Conservation (phyloP, 1,284 basidiomycete species). For the Ceratobasidium sp. region DNA sequence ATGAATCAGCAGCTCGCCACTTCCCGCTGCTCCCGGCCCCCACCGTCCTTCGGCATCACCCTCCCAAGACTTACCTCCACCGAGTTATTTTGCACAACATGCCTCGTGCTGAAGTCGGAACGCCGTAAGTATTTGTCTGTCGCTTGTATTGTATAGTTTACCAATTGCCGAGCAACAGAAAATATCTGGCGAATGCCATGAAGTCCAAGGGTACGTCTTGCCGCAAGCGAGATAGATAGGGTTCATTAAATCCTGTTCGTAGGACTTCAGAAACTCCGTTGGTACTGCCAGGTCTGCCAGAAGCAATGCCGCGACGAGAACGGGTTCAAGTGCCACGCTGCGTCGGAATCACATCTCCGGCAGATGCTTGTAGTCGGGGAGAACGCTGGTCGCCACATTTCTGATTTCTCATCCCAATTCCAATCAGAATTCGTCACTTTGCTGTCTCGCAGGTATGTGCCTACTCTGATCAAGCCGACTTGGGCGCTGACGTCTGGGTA, state of each 20-base stretch:
- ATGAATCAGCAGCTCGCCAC: constrained; percentile 30
- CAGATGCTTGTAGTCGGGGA: constrained; percentile 97
- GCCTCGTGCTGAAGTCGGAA: constrained; percentile 68
- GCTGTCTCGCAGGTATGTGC: constrained; percentile 75
- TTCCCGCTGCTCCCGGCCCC: neutral
- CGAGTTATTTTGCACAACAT: constrained; percentile 29
- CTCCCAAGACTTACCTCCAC: neutral
- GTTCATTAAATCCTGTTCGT: neutral
- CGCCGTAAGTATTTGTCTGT: constrained; percentile 56
- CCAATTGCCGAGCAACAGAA: constrained; percentile 51
- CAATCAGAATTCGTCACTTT: constrained; percentile 91
- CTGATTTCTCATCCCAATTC: constrained; percentile 88
- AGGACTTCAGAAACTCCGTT: constrained; percentile 84
- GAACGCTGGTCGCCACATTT: constrained; percentile 87
- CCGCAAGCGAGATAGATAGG: neutral
- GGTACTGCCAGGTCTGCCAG: constrained; percentile 97
- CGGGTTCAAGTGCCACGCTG: constrained; percentile 91
- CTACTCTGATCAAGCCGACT: neutral
- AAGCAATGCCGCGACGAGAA: constrained; percentile 97
- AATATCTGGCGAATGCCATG: constrained; percentile 93
- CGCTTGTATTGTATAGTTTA: neutral
- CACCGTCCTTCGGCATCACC: neutral
- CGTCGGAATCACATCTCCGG: constrained; percentile 87
- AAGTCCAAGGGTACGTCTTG: constrained; percentile 78
- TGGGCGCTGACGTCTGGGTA: constrained; percentile 49